A percentile compares a stretch with the other conserved stretches of the same genome.
These are phyloP conservation scores for Globisporangium abappressorium DNA, from an alignment of 352 stramenopile genomes.

Conservation along the genomic window DNA sequence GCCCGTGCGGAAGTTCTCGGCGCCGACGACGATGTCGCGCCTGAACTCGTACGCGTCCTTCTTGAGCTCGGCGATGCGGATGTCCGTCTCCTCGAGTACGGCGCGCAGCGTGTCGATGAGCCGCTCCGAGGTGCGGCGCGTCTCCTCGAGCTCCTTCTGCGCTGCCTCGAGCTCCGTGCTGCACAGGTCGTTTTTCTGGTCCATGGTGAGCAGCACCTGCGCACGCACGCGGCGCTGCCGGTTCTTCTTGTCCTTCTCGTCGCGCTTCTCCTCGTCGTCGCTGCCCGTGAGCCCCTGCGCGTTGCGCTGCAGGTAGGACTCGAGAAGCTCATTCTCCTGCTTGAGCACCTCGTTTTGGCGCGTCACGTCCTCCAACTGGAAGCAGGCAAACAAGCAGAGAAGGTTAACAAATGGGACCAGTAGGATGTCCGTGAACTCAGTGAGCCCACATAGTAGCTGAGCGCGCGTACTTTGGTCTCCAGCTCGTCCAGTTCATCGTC, in stretches of 20 bases:
- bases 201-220: constrained; percentile 79
- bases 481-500: constrained; percentile 74
- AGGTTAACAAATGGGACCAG: neutral
- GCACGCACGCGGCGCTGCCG: constrained; percentile 56
- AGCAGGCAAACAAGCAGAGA: neutral
- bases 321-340: constrained; percentile 90
- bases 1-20: constrained; percentile 92
- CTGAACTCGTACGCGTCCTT: constrained; percentile 97
- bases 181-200: constrained; percentile 93
- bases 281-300: constrained; percentile 36
- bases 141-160: constrained; percentile 89
- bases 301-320: constrained; percentile 80
- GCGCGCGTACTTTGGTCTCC: constrained; percentile 47
- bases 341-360: constrained; percentile 87
- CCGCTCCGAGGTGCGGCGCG: constrained; percentile 87
- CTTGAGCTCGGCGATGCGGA: constrained; percentile 93
- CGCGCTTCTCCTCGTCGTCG: constrained; percentile 70
- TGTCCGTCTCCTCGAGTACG: constrained; percentile 93
- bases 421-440: neutral
- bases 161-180: constrained; percentile 84
- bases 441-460: no score
- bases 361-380: constrained; percentile 80
- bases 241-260: constrained; percentile 45
- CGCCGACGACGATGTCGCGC: constrained; percentile 91
- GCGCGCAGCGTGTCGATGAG: constrained; percentile 93